Evolutionary conservation across 2,329 filamentous ascomycete genomes (phyloP).

Genomic region (Penicillium sp.): DNA sequence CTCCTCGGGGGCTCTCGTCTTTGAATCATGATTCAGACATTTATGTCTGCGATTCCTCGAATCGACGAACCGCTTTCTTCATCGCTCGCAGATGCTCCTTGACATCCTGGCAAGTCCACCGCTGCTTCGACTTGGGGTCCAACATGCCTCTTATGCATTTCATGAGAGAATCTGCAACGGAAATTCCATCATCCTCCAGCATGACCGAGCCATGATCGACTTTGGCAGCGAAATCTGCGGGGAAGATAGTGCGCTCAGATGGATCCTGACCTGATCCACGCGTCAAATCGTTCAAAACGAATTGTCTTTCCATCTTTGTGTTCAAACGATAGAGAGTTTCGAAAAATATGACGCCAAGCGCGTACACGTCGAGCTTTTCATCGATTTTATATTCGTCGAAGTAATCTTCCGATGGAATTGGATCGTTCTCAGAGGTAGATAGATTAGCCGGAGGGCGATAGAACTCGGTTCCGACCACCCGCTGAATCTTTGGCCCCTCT

Average conservation of each 20-base stretch:
- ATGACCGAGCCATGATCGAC: slow-evolving; percentile 33
- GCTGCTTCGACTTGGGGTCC: slow-evolving; percentile 33
- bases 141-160: slow-evolving; percentile 46
- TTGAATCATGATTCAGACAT: neutral
- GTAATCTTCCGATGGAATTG: neutral
- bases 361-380: slow-evolving; percentile 61
- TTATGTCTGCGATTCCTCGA: slow-evolving; percentile 2
- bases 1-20: neutral
- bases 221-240: slow-evolving; percentile 40
- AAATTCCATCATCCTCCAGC: slow-evolving; percentile 27
- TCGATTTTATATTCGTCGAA: slow-evolving; percentile 36
- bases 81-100: slow-evolving; percentile 35
- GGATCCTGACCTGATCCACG: slow-evolving; percentile 19
- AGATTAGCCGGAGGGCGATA: slow-evolving; percentile 53
- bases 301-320: slow-evolving; percentile 50
- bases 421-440: slow-evolving; percentile 2
- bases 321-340: slow-evolving; percentile 59
- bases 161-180: slow-evolving; percentile 36
- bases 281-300: slow-evolving; percentile 44
- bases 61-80: slow-evolving; percentile 23
- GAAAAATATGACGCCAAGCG: slow-evolving; percentile 61
- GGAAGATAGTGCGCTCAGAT: slow-evolving; percentile 29
- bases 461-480: slow-evolving; percentile 60
- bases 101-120: slow-evolving; percentile 42
- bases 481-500: slow-evolving; percentile 30